Conservation (phyloP, 2,329 filamentous ascomycete species). For the Beauveria caledonica region DNA sequence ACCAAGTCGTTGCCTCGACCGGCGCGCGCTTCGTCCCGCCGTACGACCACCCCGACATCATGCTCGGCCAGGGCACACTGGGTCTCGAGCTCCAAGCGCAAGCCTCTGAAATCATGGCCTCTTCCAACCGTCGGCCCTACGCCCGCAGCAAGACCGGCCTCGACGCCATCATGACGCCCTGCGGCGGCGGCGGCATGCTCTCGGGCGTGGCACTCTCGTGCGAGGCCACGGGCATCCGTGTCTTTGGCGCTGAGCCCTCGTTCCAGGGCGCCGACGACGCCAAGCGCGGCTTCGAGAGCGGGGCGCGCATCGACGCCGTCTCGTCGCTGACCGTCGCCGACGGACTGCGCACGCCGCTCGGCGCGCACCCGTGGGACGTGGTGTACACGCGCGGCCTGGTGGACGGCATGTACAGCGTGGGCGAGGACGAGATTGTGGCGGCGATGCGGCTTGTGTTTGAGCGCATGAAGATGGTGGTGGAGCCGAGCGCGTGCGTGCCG, state of each 20-base stretch:
- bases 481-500: constrained; percentile 79
- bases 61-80: constrained; percentile 87
- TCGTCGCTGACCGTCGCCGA: constrained; percentile 78
- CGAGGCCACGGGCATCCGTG: constrained; percentile 59
- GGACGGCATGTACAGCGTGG: constrained; percentile 60
- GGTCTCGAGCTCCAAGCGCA: constrained; percentile 77
- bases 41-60: constrained; percentile 86
- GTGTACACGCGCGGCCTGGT: constrained; percentile 63
- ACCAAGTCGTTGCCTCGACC: constrained; percentile 59
- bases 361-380: constrained; percentile 65
- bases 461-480: constrained; percentile 82
- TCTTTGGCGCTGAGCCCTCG: constrained; percentile 82
- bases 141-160: constrained; percentile 28
- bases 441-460: constrained; percentile 75
- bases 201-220: constrained; percentile 73
- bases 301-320: constrained; percentile 58
- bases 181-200: constrained; percentile 84
- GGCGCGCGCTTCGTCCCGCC: constrained; percentile 77
- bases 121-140: constrained; percentile 11
- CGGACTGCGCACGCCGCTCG: constrained; percentile 77
- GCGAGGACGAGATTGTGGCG: constrained; percentile 70
- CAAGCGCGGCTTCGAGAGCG: constrained; percentile 57
- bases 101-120: constrained; percentile 45
- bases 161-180: constrained; percentile 70
- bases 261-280: constrained; percentile 82